A percentile compares a stretch with the other conserved stretches of the same genome.
Conservation (phyloP, 352 stramenopile species). For the Blastocystis hominis region DNA sequence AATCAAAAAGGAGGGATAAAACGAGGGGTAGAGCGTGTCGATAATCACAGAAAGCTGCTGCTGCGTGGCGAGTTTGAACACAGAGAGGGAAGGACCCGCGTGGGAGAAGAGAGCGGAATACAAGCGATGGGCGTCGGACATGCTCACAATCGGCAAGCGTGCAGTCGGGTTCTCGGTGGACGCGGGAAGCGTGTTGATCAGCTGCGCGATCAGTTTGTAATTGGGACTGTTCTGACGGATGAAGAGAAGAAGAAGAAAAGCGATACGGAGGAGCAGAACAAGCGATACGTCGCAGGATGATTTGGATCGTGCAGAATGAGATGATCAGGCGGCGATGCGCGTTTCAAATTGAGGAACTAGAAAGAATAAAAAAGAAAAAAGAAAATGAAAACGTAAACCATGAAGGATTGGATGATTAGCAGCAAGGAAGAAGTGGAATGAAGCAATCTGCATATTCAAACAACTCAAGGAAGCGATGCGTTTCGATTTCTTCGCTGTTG, state of each 20-base stretch:
- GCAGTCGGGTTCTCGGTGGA: too few relatives aligned
- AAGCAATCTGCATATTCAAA: background rate
- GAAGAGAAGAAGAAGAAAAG: background rate
- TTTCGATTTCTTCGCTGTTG: background rate
- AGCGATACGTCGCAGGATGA: background rate
- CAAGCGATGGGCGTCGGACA: background rate
- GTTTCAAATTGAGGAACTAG: background rate
- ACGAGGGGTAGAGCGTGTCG: constrained; percentile 6
- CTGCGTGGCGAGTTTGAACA: background rate
- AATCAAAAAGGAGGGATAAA: background rate
- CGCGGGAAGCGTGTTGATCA: background rate
- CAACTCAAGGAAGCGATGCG: background rate
- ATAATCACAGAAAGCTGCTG: background rate
- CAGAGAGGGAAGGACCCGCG: background rate
- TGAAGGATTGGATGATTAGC: background rate
- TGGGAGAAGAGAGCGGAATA: background rate
- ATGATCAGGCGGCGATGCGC: background rate
- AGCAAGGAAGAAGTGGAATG: background rate
- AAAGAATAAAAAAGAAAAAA: background rate
- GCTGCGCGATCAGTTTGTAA: background rate
- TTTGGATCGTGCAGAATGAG: background rate
- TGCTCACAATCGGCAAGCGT: background rate
- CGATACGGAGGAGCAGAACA: background rate
- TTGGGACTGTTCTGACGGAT: background rate
- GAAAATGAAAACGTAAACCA: background rate